These are phyloP conservation scores for Coemansia sp. DNA, from an alignment of 192 early-diverging fungal genomes.

Conservation along the genomic window DNA sequence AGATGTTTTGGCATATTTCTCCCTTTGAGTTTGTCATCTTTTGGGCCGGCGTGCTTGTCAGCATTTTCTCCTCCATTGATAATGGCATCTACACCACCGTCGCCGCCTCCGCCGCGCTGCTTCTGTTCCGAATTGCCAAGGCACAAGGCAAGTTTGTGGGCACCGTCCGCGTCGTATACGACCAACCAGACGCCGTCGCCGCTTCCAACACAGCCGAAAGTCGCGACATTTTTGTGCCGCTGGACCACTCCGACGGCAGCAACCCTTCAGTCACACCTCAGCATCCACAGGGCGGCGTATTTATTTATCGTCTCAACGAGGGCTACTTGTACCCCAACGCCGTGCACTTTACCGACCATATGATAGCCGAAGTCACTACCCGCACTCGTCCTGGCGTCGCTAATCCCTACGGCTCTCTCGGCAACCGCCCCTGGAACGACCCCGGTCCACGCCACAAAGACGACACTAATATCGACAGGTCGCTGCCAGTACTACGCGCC, in stretches of 20 bases:
- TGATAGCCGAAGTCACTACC: conserved; percentile 55
- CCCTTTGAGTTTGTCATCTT: conserved; percentile 53
- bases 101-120: conserved; percentile 65
- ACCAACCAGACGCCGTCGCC: neutral
- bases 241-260: conserved; percentile 54
- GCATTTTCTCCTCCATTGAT: conserved; percentile 64
- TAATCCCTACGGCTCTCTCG: conserved; percentile 51
- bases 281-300: conserved; percentile 35
- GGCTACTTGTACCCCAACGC: conserved; percentile 56
- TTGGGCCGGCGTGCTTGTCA: conserved; percentile 58
- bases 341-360: conserved; percentile 54
- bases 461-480: conserved; percentile 43
- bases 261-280: conserved; percentile 34
- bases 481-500: conserved; percentile 62
- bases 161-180: conserved; percentile 38
- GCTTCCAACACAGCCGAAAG: neutral
- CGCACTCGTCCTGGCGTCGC: conserved; percentile 50
- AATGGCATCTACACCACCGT: conserved; percentile 82
- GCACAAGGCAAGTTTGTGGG: conserved; percentile 52
- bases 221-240: conserved; percentile 72
- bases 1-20: conserved; percentile 68
- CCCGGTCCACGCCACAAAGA: conserved; percentile 52
- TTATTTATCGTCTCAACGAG: conserved; percentile 56
- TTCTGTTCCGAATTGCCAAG: conserved; percentile 78
- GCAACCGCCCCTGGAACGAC: conserved; percentile 65